Base-by-base conservation (phyloP, 441 rosid species). In the Erodium texanum region DNA sequence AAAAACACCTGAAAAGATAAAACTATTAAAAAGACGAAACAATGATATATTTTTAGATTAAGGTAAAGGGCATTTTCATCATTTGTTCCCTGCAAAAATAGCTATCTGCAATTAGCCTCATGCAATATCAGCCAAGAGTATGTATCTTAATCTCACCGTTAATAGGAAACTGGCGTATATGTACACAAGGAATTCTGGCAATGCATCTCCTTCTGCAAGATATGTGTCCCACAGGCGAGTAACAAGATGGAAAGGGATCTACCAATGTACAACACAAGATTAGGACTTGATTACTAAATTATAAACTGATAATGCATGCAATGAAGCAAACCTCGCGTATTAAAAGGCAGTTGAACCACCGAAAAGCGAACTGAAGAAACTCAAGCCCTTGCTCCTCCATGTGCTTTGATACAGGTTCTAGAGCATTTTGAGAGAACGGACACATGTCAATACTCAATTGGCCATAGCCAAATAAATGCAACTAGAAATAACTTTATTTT, bases 361-460 rank as follows among this genome's bases (percentile, higher is more conserved):
- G 92, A 77, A 92, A 94, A 76, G 99, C 99, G 70, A 94, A 94
- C 61, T 92, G 98, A 78, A 92, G 93, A 81, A 92, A 94, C 74
- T 92, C 99, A 71, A 94, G 98, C 72, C 98, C 98, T 71, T 94
- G 97, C 79, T 87, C 93, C 74, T 94, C 99, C 82, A 89, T 86
- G 86, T 94, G 99, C 80, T 82, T 84, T 69, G 96, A 89, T 85
- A 92, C 88, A 77, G 98, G 93, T 84, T 89, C 99, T 92, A 87
- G 70, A 23, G 65, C 66, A 81, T 70, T 62, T 75, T 20, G 62
- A 72, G 66, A 71, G 41, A 66, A 70, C 0, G 45, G 12, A 63
- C 9, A 27, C 9, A 27, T 5, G 68, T 74, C 64, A 76, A 58
- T 73, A 43, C 11, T 50, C 3, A 3, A 50, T 15, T n/a, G 18